Evolutionary conservation across 805 yeast genomes (phyloP).

Genomic region (Yarrowia sp.): DNA sequence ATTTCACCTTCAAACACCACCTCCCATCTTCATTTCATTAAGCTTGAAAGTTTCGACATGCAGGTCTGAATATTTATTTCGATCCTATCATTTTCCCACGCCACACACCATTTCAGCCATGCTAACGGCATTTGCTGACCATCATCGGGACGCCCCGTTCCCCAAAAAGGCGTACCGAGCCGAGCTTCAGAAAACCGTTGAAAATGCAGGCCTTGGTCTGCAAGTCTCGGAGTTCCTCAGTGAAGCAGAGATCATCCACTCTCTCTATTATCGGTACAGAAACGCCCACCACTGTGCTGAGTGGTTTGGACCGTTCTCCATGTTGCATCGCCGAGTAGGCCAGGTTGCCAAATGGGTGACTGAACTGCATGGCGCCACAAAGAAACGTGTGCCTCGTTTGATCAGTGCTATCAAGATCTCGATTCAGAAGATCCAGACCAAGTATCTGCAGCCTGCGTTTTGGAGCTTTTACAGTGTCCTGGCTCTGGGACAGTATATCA

Average conservation of each 20-base stretch:
- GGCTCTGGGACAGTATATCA: slow-evolving; percentile 77
- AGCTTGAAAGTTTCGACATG: slow-evolving; percentile 12
- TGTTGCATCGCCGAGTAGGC: slow-evolving; percentile 60
- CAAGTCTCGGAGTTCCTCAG: slow-evolving; percentile 38
- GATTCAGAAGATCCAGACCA: slow-evolving; percentile 45
- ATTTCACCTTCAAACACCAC: too few species aligned
- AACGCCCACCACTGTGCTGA: slow-evolving; percentile 75
- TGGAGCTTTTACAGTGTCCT: slow-evolving; percentile 70
- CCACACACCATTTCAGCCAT: not conserved
- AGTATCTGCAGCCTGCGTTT: slow-evolving; percentile 58
- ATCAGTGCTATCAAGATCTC: slow-evolving; percentile 45
- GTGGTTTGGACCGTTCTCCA: slow-evolving; percentile 80
- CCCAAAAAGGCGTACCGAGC: slow-evolving; percentile 40
- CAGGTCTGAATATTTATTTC: slow-evolving; percentile 9
- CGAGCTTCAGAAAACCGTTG: slow-evolving; percentile 40
- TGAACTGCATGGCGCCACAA: slow-evolving; percentile 12
- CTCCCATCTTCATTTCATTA: too few species aligned
- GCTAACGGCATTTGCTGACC: slow-evolving; percentile 18
- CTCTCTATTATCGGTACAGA: slow-evolving; percentile 71
- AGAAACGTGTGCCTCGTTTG: slow-evolving; percentile 32
- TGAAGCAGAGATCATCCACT: slow-evolving; percentile 57
- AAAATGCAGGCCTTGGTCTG: slow-evolving; percentile 39
- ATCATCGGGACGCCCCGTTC: slow-evolving; percentile 30
- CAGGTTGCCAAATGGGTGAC: slow-evolving; percentile 39
- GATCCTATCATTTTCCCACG: too few species aligned